Percentiles rank a stretch among this genome's conserved stretches.
phyloP scores from a whole-genome alignment of 2,329 filamentous ascomycete species.

The Diaporthe destruens region DNA sequence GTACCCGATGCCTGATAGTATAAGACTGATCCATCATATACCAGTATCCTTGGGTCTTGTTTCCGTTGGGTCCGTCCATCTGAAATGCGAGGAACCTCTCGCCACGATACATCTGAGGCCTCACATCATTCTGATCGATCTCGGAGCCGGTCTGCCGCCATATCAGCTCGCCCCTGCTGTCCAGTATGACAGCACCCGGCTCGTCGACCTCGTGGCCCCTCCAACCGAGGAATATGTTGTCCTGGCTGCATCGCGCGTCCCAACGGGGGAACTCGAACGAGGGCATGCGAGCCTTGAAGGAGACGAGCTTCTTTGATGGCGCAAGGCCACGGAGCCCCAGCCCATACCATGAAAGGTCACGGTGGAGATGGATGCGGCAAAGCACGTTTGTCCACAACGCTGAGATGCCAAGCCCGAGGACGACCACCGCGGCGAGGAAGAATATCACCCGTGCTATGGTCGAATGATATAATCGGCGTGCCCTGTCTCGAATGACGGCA shows the following conservation, averaged over 20 bases:
- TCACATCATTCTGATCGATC: conserved; percentile 39
- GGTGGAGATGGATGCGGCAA: conserved; percentile 37
- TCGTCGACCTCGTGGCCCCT: conserved; percentile 42
- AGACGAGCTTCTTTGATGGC: conserved; percentile 39
- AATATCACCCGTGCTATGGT: conserved; percentile 10
- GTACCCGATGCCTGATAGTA: conserved; percentile 32
- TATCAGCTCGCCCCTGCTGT: conserved; percentile 45
- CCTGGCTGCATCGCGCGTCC: conserved; percentile 42
- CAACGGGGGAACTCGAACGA: conserved; percentile 42
- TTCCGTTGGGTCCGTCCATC: conserved; percentile 42
- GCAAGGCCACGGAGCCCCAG: conserved; percentile 38
- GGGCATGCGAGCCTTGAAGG: conserved; percentile 40
- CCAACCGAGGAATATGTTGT: conserved; percentile 42
- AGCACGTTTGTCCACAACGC: conserved; percentile 36
- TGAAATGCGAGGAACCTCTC: conserved; percentile 53
- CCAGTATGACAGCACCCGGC: conserved; percentile 46
- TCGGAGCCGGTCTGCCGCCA: conserved; percentile 45
- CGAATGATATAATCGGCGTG: not conserved
- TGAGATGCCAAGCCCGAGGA: conserved; percentile 27
- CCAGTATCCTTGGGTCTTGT: conserved; percentile 36
- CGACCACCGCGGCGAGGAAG: conserved; percentile 14
- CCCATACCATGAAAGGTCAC: conserved; percentile 41
- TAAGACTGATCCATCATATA: conserved; percentile 42
- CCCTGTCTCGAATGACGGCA: not conserved
- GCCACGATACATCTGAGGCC: conserved; percentile 50